A percentile compares a stretch with the other conserved stretches of the same genome.
phyloP scores from a whole-genome alignment of 257 asterid species.

The Petrea volubilis region DNA sequence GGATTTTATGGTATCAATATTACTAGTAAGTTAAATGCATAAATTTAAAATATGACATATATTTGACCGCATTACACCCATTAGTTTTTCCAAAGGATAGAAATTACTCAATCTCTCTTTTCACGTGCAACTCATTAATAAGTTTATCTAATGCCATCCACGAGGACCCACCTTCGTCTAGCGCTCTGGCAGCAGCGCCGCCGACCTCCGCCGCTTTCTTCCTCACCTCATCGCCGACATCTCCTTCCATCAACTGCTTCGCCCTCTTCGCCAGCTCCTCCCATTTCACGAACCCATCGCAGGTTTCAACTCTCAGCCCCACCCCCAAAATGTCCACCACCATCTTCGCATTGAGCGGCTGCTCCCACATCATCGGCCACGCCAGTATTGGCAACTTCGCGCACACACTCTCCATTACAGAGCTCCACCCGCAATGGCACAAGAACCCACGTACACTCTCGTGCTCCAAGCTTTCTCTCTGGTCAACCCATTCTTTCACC shows the following conservation, averaged over 20 bases:
- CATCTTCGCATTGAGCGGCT: conserved; percentile 45
- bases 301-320: conserved; percentile 36
- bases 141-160: conserved; percentile 29
- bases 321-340: conserved; percentile 45
- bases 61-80: too few species aligned
- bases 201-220: conserved; percentile 27
- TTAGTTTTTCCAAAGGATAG: too few species aligned
- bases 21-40: too few species aligned
- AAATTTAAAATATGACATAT: too few species aligned
- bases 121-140: conserved; percentile 20
- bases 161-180: conserved; percentile 46
- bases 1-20: too few species aligned
- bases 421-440: conserved; percentile 57
- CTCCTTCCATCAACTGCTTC: conserved; percentile 48
- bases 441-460: conserved; percentile 42
- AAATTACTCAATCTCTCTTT: too few species aligned
- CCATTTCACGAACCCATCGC: conserved; percentile 35
- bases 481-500: too few species aligned
- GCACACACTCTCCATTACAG: conserved; percentile 46
- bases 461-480: conserved; percentile 39
- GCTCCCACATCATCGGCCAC: conserved; percentile 59
- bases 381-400: conserved; percentile 52
- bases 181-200: not conserved
- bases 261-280: conserved; percentile 28
- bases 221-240: conserved; percentile 27